phyloP scores from a whole-genome alignment of 805 yeast genomes.

The Sugiyamaella chiloensis region DNA sequence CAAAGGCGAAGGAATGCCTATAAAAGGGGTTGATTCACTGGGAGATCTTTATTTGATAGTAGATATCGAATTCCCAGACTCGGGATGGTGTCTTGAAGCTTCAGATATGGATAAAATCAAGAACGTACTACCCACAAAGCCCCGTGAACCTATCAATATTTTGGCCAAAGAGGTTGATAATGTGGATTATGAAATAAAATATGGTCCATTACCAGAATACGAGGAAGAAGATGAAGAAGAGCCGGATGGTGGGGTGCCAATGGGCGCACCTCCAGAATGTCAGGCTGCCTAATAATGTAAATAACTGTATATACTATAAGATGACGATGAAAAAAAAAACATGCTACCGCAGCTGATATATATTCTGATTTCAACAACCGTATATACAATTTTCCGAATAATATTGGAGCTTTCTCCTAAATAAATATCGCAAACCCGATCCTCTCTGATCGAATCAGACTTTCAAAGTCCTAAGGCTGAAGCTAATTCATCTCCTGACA shows the following conservation, averaged over 20 bases:
- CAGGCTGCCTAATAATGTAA: conserved; percentile 22
- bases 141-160: conserved; percentile 17
- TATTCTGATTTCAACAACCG: background rate
- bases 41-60: conserved; percentile 73
- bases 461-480: too few species aligned
- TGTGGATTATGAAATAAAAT: conserved; percentile 19
- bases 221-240: conserved; percentile 13
- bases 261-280: conserved; percentile 20
- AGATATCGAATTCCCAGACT: conserved; percentile 78
- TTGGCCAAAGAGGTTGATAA: conserved; percentile 24
- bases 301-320: background rate
- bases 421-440: background rate
- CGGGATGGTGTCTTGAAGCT: conserved; percentile 78
- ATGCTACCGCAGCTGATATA: background rate
- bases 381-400: background rate
- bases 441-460: too few species aligned
- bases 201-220: conserved; percentile 16
- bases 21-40: conserved; percentile 37
- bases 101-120: conserved; percentile 44
- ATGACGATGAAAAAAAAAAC: background rate
- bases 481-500: background rate
- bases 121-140: conserved; percentile 26
- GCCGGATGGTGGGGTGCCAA: conserved; percentile 4
- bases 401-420: background rate
- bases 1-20: conserved; percentile 82